Evolutionary conservation across 169 alveolate genomes (phyloP), one percentile per base, ranked within the genome.

Genomic region (Fabrea salina): DNA sequence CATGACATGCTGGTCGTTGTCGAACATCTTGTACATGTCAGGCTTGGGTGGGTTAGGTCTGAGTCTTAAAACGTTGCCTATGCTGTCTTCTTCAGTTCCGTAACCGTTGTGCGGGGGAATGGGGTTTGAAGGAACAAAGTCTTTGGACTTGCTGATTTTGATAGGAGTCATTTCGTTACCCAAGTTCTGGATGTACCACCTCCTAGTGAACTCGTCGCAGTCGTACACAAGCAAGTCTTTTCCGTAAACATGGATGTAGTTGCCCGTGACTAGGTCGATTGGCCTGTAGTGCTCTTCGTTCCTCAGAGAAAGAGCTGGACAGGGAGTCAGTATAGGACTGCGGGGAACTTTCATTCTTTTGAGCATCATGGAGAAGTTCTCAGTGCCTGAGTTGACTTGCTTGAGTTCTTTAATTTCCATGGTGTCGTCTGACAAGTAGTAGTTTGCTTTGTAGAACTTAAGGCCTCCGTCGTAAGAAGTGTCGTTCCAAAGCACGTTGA

Each of bases 21-120:
- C 89, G 74, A 83, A 89, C 82, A 85, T 85, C 78, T 91, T 89
- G 54, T 91, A 84, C 79, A 87, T 82, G 75, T 91, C 94, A 56
- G 88, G 87, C 51, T 75, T 86, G 1, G 94, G 93, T 13, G 95
- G 89, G 50, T 86, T 81, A 1, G 96, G 97, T 22, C 81, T 51
- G 1, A 91, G 80, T 47, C 80, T 58, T 22, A 75, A 76, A 1
- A 91, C 96, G 11, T 91, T 83, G 50, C 94, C 94, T 41, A 90
- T 61, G 5, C 95, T 87, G 83, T 91, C 97, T 75, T 89, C 95
- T 44, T 89, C 93, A 39, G 93, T 78, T 4, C 97, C 97, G 57
- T 82, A 90, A 7, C 97, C 97, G 74, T 91, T 91, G 51, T 90
- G 90, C 2, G 91, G 91, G 6, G 97, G 97, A 16, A 87, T 84